Percentiles rank a stretch among this genome's conserved stretches.
Conservation (phyloP, 768 basidiomycete genomes). For the Suillus decipiens region DNA sequence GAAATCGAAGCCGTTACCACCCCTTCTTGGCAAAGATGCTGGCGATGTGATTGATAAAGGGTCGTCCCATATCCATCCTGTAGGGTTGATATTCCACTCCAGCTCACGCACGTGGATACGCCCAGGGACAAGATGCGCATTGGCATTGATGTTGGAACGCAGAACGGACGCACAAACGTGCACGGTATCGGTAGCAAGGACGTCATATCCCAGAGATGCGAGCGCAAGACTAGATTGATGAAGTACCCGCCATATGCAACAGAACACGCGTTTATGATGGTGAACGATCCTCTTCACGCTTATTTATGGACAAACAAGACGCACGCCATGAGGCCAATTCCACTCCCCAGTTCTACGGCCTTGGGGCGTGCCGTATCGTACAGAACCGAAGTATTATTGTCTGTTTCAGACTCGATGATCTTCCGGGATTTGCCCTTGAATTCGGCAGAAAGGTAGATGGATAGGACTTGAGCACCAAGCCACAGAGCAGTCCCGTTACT, state of each 20-base stretch:
- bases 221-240: constrained; percentile 54
- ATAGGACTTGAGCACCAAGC: constrained; percentile 79
- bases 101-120: constrained; percentile 61
- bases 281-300: not conserved
- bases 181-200: constrained; percentile 74
- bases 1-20: constrained; percentile 7
- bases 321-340: constrained; percentile 78
- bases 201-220: constrained; percentile 69
- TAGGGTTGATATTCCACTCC: constrained; percentile 66
- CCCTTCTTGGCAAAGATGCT: constrained; percentile 14
- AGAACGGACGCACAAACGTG: constrained; percentile 68
- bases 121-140: constrained; percentile 41
- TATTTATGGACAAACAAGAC: constrained; percentile 28
- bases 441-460: constrained; percentile 54
- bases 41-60: constrained; percentile 36
- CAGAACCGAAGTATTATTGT: constrained; percentile 3
- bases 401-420: not conserved
- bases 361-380: constrained; percentile 30
- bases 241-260: constrained; percentile 5
- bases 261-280: not conserved
- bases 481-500: constrained; percentile 85
- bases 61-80: constrained; percentile 56
- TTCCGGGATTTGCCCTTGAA: constrained; percentile 37
- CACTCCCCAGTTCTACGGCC: constrained; percentile 80
- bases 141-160: constrained; percentile 56